These are phyloP conservation scores for Aspergillus sp. DNA, from an alignment of 2,329 filamentous ascomycete genomes.

Conservation along the genomic window DNA sequence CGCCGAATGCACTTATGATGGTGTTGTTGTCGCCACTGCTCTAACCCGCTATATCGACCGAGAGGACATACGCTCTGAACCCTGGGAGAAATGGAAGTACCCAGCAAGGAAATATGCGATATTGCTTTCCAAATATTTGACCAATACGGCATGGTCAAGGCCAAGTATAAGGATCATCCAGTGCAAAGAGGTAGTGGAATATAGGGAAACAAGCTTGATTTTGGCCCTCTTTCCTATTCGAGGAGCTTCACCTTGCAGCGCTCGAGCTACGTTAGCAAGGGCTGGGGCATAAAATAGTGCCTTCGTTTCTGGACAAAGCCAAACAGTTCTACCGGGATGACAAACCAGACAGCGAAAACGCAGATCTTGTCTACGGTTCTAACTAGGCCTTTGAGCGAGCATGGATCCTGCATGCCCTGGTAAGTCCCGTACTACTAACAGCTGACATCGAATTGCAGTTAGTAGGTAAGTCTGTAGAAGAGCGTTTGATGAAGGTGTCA, in stretches of 20 bases:
- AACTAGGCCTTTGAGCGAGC: conserved; percentile 15
- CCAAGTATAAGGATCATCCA: conserved; percentile 36
- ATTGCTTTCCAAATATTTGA: conserved; percentile 46
- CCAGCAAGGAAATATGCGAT: conserved; percentile 30
- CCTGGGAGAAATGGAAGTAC: conserved; percentile 42
- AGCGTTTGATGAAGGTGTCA: conserved; percentile 14
- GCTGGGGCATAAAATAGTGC: conserved; percentile 19
- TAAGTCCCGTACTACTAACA: conserved; percentile 22
- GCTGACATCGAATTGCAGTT: conserved; percentile 21
- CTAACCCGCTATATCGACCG: conserved; percentile 31
- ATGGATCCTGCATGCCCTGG: conserved; percentile 27
- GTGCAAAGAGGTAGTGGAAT: conserved; percentile 34
- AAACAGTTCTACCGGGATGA: conserved; percentile 9
- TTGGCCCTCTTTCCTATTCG: conserved; percentile 36
- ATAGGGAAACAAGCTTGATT: conserved; percentile 35
- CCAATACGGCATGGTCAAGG: conserved; percentile 42
- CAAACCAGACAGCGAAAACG: too few relatives aligned
- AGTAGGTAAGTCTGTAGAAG: conserved; percentile 23
- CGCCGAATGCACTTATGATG: conserved; percentile 25
- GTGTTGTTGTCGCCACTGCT: conserved; percentile 25
- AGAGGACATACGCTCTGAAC: conserved; percentile 31
- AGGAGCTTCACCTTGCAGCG: conserved; percentile 28
- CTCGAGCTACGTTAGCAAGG: neutral
- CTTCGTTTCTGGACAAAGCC: conserved; percentile 34
- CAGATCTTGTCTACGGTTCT: neutral